These are phyloP conservation scores for Rosa hybrid DNA, from an alignment of 331 rosid species.

Conservation along the genomic window DNA sequence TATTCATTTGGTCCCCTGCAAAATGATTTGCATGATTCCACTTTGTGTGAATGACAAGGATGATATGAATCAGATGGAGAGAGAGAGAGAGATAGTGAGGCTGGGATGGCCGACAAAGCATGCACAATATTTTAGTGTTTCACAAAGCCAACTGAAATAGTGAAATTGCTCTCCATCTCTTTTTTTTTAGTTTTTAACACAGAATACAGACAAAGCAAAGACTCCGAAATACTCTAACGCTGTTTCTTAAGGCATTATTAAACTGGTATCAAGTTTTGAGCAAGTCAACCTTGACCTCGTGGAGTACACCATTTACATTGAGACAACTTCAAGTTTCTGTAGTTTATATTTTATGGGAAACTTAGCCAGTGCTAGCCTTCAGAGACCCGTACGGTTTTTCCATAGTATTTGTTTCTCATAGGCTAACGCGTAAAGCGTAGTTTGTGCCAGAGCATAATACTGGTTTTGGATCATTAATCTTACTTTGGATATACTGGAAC, in stretches of 20 bases:
- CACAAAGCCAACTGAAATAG: not conserved
- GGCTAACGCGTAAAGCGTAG: conserved; percentile 4
- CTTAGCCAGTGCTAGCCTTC: not conserved
- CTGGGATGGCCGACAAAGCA: conserved; percentile 39
- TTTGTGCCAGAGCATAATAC: not conserved
- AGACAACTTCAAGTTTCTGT: not conserved
- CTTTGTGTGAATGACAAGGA: conserved; percentile 19
- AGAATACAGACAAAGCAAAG: not conserved
- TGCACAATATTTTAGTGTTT: conserved; percentile 29
- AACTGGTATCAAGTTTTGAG: conserved; percentile 6
- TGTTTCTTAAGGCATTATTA: not conserved
- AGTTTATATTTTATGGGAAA: not conserved
- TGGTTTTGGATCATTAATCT: not conserved
- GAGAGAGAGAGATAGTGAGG: not conserved
- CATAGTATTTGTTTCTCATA: not conserved
- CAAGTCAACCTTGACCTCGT: conserved; percentile 17
- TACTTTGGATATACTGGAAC: not conserved
- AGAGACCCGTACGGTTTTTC: not conserved
- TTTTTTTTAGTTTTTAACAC: not conserved
- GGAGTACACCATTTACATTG: not conserved
- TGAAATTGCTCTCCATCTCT: not conserved
- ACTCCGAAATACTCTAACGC: not conserved
- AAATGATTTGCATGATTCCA: conserved; percentile 31
- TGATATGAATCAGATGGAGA: not conserved
- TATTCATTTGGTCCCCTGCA: conserved; percentile 15